Conservation (phyloP, 1,284 basidiomycete genomes). For the Boletus holoroseus region DNA sequence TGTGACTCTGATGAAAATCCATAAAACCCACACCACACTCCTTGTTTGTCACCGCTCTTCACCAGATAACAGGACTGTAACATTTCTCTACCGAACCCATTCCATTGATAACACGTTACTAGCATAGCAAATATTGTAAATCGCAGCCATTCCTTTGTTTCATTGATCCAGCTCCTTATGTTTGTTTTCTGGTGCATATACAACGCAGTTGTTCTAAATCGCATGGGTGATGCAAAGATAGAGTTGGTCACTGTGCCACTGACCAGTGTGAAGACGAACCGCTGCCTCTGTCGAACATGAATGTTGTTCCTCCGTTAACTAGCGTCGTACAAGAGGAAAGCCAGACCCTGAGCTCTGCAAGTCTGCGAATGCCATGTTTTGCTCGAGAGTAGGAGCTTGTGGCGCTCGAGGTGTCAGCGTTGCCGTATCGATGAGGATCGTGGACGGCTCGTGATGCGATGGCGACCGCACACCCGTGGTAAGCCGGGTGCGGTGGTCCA, state of each 20-base stretch:
- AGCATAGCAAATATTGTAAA: conserved; percentile 31
- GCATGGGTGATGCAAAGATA: conserved; percentile 16
- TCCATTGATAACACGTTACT: conserved; percentile 23
- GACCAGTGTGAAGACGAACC: background rate
- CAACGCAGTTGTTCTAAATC: conserved; percentile 11
- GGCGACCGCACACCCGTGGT: conserved; percentile 17
- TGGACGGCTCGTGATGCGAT: conserved; percentile 34
- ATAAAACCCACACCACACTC: conserved; percentile 27
- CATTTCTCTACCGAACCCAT: conserved; percentile 15
- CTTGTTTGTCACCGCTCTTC: conserved; percentile 17
- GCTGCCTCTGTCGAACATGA: background rate
- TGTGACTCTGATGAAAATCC: conserved; percentile 26
- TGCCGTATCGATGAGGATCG: conserved; percentile 51
- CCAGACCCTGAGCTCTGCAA: conserved; percentile 42
- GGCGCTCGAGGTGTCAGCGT: conserved; percentile 43
- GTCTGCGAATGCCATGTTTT: conserved; percentile 75
- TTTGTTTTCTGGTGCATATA: conserved; percentile 28
- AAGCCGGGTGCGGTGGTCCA: conserved; percentile 15
- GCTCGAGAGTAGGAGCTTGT: conserved; percentile 65
- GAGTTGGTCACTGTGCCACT: conserved; percentile 8
- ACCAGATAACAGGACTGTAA: conserved; percentile 31
- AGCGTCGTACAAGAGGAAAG: conserved; percentile 13
- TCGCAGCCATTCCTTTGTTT: conserved; percentile 29
- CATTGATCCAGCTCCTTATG: conserved; percentile 9
- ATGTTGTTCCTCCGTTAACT: conserved; percentile 3